Conservation (phyloP, 306 rosid genomes). For the Phaseolus lunatus region DNA sequence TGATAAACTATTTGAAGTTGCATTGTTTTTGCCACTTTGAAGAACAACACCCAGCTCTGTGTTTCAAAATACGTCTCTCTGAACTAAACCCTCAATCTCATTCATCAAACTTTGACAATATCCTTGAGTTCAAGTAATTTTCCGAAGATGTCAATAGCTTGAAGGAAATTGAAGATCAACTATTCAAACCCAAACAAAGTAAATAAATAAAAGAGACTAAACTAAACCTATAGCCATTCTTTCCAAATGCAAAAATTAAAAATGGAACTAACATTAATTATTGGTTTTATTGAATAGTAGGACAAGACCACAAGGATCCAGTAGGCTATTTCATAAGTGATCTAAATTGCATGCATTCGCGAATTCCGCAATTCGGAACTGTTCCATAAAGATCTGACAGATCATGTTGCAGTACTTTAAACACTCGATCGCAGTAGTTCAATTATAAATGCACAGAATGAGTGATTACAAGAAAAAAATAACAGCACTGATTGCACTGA, state of each 20-base stretch:
- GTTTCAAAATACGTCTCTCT: slow-evolving; percentile 9
- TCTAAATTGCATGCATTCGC: not conserved
- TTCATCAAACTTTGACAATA: slow-evolving; percentile 25
- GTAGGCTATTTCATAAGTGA: not conserved
- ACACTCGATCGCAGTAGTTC: not conserved
- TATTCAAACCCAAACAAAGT: slow-evolving; percentile 7
- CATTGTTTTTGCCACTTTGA: not conserved
- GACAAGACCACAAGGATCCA: not conserved
- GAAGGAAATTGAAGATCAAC: not conserved
- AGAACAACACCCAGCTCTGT: not conserved
- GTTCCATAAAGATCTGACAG: not conserved
- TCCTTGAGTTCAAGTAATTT: slow-evolving; percentile 29
- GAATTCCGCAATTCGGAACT: not conserved
- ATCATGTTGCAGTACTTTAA: not conserved
- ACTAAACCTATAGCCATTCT: not conserved
- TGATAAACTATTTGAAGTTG: slow-evolving; percentile 1
- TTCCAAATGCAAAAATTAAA: not conserved
- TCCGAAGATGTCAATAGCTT: slow-evolving; percentile 28
- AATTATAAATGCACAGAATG: not conserved
- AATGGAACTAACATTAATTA: not conserved
- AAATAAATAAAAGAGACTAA: not conserved
- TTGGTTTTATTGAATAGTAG: not conserved
- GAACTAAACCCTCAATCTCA: slow-evolving; percentile 6
- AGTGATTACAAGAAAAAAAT: not conserved
- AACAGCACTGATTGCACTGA: not conserved